A percentile compares a stretch with the other conserved stretches of the same genome.
Evolutionary conservation across 2,329 filamentous ascomycete species (phyloP).

Genomic region (Xylaria sp.): DNA sequence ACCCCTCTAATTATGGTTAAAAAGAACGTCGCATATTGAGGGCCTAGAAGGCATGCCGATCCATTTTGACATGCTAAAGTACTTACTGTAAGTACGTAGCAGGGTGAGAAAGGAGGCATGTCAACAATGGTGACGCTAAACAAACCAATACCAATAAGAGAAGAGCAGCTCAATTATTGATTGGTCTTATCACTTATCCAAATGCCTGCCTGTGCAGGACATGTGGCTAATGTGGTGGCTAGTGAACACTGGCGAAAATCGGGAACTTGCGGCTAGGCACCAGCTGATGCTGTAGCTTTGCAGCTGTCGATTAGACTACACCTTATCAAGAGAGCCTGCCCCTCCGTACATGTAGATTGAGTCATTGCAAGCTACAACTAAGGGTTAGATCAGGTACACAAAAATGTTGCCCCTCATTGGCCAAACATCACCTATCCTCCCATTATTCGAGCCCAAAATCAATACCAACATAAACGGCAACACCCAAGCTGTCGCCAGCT

Average conservation of each 20-base stretch:
- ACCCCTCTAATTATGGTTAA: not conserved
- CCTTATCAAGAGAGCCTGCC: conserved; percentile 13
- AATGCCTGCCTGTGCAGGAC: too few species aligned
- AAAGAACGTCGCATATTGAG: not conserved
- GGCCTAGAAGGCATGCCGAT: too few species aligned
- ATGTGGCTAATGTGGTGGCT: conserved; percentile 1
- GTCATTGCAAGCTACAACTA: conserved; percentile 22
- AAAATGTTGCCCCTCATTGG: conserved; percentile 19
- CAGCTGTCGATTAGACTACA: not conserved
- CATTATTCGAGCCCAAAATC: not conserved
- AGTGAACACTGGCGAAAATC: not conserved
- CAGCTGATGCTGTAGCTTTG: not conserved
- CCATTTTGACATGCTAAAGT: not conserved
- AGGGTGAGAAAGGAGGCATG: not conserved
- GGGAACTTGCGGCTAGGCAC: not conserved
- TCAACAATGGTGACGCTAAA: not conserved
- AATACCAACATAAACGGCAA: not conserved
- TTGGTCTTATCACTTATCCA: too few species aligned
- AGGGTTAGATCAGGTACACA: not conserved
- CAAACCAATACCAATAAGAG: not conserved
- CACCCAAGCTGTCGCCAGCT: not conserved
- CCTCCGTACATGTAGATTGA: conserved; percentile 32
- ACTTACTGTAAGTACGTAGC: not conserved
- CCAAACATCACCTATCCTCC: not conserved
- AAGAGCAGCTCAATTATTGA: not conserved